phyloP scores from a whole-genome alignment of 1,284 basidiomycete species.

The Uromyces viciae-fabae region DNA sequence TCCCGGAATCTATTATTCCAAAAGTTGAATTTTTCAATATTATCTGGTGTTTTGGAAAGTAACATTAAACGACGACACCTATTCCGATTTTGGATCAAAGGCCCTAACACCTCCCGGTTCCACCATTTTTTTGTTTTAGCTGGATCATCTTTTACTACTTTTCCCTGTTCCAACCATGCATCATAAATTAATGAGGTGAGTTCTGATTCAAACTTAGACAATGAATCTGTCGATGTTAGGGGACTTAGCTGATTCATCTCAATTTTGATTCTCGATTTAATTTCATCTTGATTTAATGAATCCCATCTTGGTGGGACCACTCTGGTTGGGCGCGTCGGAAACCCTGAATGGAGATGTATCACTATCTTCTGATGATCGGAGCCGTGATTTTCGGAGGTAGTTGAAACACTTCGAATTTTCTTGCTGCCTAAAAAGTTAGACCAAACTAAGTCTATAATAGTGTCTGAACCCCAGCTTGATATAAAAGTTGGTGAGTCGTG shows the following conservation, averaged over 20 bases:
- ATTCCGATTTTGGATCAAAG: background rate
- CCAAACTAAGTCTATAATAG: background rate
- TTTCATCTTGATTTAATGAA: no score
- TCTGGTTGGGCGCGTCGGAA: no score
- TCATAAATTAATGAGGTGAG: background rate
- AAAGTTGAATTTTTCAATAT: background rate
- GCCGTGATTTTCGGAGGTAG: background rate
- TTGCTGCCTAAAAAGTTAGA: background rate
- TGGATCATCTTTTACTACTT: background rate
- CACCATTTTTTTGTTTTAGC: constrained; percentile 12
- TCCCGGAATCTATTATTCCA: background rate
- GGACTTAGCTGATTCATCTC: background rate
- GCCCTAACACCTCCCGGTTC: background rate
- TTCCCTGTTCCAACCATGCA: background rate
- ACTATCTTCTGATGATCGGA: background rate
- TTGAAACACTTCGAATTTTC: background rate
- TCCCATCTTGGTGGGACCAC: no score
- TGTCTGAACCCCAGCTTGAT: background rate
- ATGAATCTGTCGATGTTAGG: background rate
- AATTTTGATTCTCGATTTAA: no score
- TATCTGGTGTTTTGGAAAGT: background rate
- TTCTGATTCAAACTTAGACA: background rate
- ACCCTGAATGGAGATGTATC: no score
- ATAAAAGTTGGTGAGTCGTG: background rate
- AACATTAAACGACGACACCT: background rate